Evolutionary conservation across 2,329 filamentous ascomycete genomes (phyloP), one percentile per base, ranked within the genome.

Genomic region (Exophiala dermatitidis): DNA sequence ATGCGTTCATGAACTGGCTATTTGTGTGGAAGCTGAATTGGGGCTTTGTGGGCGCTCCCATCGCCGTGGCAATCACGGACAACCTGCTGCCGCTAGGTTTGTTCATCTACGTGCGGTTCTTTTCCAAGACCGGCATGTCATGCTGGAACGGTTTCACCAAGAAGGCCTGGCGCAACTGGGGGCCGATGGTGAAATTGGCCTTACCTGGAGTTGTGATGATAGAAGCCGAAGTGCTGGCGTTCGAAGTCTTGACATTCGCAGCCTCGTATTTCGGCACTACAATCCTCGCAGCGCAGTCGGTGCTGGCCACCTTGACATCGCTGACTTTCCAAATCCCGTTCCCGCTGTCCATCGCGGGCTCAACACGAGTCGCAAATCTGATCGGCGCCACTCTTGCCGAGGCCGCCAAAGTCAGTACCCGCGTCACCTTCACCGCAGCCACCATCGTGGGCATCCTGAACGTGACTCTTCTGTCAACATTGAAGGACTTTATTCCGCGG

Each of bases 281-380:
- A 12, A 82, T 85, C 57, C 79, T 97, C 1, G 91, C 91, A 0
- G 90, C 93, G 0, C 90, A 98, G 69, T 90, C 86, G 33, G 84
- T 96, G 9, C 74, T 97, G 2, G 80, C 85, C 26, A 93, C 86
- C 0, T 75, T 95, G 43, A 83, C 85, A 0, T 82, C 84, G 6
- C 81, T 95, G 28, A 88, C 87, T 0, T 97, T 90, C 73, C 89
- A 95, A 69, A 84, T 97, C 46, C 90, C 91, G 0, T 97, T 97
- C 72, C 88, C 91, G 0, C 80, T 96, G 56, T 88, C 85, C 32
- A 91, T 97, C 53, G 90, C 91, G 2, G 83, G 86, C 0, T 91
- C 86, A 8, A 97, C 91, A 0, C 84, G 91, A 1, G 82, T 96
- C 9, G 91, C 90, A 12, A 97, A 96, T 63, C 74, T 97, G 33